Evolutionary conservation across 352 stramenopile genomes (phyloP).

Genomic region (Phytopythium montanum): DNA sequence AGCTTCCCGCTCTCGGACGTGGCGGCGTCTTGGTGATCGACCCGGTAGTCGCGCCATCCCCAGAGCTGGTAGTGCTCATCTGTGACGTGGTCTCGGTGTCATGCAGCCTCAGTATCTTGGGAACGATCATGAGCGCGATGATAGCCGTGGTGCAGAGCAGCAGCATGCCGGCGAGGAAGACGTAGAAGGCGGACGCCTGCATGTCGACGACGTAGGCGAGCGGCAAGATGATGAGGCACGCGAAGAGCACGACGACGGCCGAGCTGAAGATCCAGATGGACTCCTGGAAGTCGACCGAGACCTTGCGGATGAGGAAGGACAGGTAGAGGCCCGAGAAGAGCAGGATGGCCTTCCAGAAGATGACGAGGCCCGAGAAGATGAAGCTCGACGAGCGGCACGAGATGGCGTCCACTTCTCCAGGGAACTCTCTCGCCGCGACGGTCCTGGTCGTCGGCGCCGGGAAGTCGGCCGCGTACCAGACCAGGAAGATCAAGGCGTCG

Average conservation of each 20-base stretch:
- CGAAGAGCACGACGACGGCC: constrained; percentile 40
- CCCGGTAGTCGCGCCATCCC: not conserved
- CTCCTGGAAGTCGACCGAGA: constrained; percentile 63
- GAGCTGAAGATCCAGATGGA: constrained; percentile 62
- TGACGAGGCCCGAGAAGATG: constrained; percentile 45
- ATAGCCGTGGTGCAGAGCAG: constrained; percentile 34
- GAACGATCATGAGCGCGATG: constrained; percentile 41
- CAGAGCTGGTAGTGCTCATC: not conserved
- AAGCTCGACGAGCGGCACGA: constrained; percentile 38
- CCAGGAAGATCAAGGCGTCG: constrained; percentile 37
- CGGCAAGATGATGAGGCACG: constrained; percentile 35
- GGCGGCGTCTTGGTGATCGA: not conserved
- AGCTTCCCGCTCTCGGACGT: not conserved
- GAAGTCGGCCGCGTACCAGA: constrained; percentile 34
- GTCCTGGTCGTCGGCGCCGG: constrained; percentile 19
- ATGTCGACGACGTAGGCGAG: constrained; percentile 47
- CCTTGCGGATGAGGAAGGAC: constrained; percentile 55
- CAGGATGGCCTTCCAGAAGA: constrained; percentile 61
- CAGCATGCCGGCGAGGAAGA: constrained; percentile 23
- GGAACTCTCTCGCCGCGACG: constrained; percentile 5
- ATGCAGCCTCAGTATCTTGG: constrained; percentile 35
- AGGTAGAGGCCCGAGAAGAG: constrained; percentile 39
- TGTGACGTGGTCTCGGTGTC: constrained; percentile 8
- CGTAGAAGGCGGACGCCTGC: constrained; percentile 30
- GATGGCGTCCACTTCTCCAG: constrained; percentile 9